Conservation (phyloP, 768 basidiomycete species). For the Strobilomyces dryophilus region DNA sequence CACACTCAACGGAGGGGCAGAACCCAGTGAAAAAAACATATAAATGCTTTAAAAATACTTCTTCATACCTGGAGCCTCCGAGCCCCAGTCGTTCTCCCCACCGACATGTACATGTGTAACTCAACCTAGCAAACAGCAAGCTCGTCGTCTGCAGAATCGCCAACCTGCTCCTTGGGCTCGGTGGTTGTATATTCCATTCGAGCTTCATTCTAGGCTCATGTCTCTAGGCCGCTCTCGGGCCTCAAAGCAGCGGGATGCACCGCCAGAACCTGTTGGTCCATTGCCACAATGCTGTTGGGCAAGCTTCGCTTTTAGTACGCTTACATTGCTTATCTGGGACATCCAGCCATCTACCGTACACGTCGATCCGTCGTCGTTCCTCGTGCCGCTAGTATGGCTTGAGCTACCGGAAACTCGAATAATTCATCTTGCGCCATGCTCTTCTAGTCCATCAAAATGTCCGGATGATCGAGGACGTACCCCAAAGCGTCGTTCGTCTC, state of each 20-base stretch:
- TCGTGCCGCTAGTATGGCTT: slow-evolving; percentile 21
- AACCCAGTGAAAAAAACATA: slow-evolving; percentile 27
- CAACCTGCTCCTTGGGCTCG: slow-evolving; percentile 37
- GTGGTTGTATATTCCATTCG: too few species aligned
- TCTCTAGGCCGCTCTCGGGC: background rate
- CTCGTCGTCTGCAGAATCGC: slow-evolving; percentile 55
- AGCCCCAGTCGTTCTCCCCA: slow-evolving; percentile 37
- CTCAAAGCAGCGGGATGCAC: too few species aligned
- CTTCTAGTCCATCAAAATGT: slow-evolving; percentile 34
- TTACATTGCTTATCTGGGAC: slow-evolving; percentile 16
- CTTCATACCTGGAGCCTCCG: slow-evolving; percentile 19
- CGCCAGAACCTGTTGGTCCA: slow-evolving; percentile 29
- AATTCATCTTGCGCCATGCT: background rate
- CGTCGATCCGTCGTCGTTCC: slow-evolving; percentile 28
- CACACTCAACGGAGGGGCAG: slow-evolving; percentile 34
- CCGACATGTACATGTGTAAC: slow-evolving; percentile 42
- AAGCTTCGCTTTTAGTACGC: slow-evolving; percentile 12
- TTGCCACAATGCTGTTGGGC: slow-evolving; percentile 8
- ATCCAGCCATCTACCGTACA: slow-evolving; percentile 16
- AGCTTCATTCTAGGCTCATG: background rate
- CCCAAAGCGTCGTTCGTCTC: slow-evolving; percentile 27
- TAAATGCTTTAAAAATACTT: slow-evolving; percentile 34
- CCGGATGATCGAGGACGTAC: too few species aligned
- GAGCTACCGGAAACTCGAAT: background rate
- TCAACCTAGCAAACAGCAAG: slow-evolving; percentile 48